Percentiles rank a stretch among this genome's conserved stretches.
phyloP scores from a whole-genome alignment of 257 asterid genomes.

The Jacaranda mimosifolia region DNA sequence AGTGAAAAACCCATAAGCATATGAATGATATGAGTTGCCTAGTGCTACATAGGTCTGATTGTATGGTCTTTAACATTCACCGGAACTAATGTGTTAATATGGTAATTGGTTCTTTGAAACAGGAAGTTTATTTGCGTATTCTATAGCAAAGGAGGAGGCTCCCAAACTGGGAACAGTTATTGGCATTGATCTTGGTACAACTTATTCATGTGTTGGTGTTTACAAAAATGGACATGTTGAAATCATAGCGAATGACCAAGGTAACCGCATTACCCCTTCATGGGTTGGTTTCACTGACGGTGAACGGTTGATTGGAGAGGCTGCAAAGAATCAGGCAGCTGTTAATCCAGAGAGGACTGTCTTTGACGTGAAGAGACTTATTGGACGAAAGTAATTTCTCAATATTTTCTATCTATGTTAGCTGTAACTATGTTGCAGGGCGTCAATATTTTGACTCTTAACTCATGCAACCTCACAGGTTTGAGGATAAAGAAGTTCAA shows the following conservation, averaged over 20 bases:
- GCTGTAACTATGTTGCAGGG: neutral
- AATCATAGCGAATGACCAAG: constrained; percentile 81
- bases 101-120: constrained; percentile 34
- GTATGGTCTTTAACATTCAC: neutral
- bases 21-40: neutral
- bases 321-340: constrained; percentile 82
- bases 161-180: constrained; percentile 72
- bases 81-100: constrained; percentile 26
- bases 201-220: constrained; percentile 87
- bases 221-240: constrained; percentile 79
- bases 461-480: constrained; percentile 45
- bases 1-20: neutral
- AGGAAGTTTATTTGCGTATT: constrained; percentile 60
- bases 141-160: constrained; percentile 68
- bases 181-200: constrained; percentile 82
- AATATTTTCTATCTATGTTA: neutral
- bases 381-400: constrained; percentile 71
- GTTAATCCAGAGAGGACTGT: constrained; percentile 77
- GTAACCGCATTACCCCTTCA: constrained; percentile 83
- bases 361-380: constrained; percentile 82
- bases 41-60: too few species aligned
- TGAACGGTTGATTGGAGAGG: constrained; percentile 85
- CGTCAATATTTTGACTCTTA: neutral
- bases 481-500: constrained; percentile 81
- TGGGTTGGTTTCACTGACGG: constrained; percentile 79